Base-by-base conservation (phyloP, 805 yeast genomes). In the Cyberlindnera galapagoensis region DNA sequence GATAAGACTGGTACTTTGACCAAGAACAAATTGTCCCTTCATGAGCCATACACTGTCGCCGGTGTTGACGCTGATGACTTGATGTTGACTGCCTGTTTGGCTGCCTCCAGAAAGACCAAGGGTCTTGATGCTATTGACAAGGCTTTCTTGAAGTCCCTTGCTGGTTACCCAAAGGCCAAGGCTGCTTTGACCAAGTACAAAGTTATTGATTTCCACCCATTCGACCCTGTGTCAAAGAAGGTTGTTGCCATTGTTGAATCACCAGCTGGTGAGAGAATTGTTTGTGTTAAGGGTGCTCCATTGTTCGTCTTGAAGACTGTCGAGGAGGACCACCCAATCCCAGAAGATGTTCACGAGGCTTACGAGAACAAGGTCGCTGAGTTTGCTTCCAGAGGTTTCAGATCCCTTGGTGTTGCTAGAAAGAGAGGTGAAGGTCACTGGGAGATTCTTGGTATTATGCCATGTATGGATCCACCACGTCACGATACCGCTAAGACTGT, bases 381-480 rank as follows among this genome's bases (percentile, higher is more conserved):
- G 71, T 85, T 87, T 63, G 96, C 96, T 60, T 80, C 94, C 55
- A 81, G 95, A 78, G 96, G 96, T 76, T 87, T 85, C 90, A 76
- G 96, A 70, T 87, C 96, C 58, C 74, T 87, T 62, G 96, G 96
- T 80, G 95, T 87, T 71, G 96, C 96, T 48, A 84, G 96, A 77
- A 85, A 85, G 85, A 80, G 94, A 74, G 95, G 94, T 69, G 95
- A 85, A 68, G 94, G 94, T 56, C 94, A 84, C 78, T 87, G 95
- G 95, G 95, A 87, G 71, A 86, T 87, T 54, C 71, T 87, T 59
- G 96, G 96, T 64, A 88, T 87, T 64, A 86, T 87, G 95, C 96
- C 96, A 66, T 86, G 95, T 71, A 82, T 84, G 88, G 96, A 87
- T 69, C 96, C 96, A 59, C 96, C 96, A 69, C 83, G 96, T 78